These are phyloP conservation scores for Didymella pomorum DNA, from an alignment of 2,329 filamentous ascomycete genomes.

Conservation along the genomic window DNA sequence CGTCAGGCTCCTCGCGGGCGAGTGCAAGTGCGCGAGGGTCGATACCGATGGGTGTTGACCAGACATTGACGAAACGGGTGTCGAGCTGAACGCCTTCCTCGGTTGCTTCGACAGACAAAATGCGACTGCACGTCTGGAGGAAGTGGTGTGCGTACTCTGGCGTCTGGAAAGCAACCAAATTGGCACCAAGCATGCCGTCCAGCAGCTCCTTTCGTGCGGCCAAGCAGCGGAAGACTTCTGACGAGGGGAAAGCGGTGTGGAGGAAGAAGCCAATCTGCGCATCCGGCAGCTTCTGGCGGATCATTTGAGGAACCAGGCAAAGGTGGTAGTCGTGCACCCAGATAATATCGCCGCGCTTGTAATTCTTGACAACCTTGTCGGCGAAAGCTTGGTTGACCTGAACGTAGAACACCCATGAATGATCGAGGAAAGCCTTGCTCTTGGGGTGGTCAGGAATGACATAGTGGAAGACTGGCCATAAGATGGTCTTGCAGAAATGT, in stretches of 20 bases:
- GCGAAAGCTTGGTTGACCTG: constrained; percentile 93
- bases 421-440: constrained; percentile 96
- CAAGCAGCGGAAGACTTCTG: constrained; percentile 92
- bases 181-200: constrained; percentile 91
- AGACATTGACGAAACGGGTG: constrained; percentile 90
- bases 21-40: constrained; percentile 78
- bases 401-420: constrained; percentile 95
- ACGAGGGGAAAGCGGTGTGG: constrained; percentile 94
- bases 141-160: constrained; percentile 94
- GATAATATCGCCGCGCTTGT: constrained; percentile 90
- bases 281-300: constrained; percentile 88
- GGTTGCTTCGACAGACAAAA: constrained; percentile 89
- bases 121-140: constrained; percentile 90
- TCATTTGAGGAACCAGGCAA: constrained; percentile 85
- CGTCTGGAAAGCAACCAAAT: constrained; percentile 92
- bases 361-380: constrained; percentile 86
- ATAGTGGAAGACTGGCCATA: constrained; percentile 98
- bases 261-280: constrained; percentile 97
- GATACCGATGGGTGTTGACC: constrained; percentile 87
- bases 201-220: constrained; percentile 86
- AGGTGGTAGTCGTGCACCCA: constrained; percentile 98
- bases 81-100: constrained; percentile 89
- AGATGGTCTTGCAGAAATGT: constrained; percentile 96
- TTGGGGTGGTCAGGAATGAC: constrained; percentile 97
- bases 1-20: constrained; percentile 75